These are phyloP conservation scores for Fusarium bactridioides DNA, from an alignment of 2,329 filamentous ascomycete species.

Conservation along the genomic window DNA sequence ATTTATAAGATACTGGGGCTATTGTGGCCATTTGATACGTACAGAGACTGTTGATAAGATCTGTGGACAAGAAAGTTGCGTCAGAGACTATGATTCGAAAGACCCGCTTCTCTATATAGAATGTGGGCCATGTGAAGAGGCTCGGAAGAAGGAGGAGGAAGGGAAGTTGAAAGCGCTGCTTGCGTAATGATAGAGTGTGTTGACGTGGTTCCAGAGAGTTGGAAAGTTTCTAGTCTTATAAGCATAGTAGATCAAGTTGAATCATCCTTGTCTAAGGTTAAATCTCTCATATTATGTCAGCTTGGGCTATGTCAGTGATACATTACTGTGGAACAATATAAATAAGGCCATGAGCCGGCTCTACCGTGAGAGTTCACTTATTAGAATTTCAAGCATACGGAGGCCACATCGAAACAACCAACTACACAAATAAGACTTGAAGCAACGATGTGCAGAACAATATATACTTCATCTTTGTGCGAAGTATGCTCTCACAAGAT, in stretches of 20 bases:
- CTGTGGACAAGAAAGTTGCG: background rate
- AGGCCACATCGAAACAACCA: accelerated
- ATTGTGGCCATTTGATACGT: background rate
- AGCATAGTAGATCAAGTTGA: accelerated
- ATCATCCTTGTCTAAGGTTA: accelerated
- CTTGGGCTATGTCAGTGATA: background rate
- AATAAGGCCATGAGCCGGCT: accelerated
- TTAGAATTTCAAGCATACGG: accelerated
- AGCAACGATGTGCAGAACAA: background rate
- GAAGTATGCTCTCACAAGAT: background rate
- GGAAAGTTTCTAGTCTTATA: accelerated
- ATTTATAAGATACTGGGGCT: background rate
- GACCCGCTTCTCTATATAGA: background rate
- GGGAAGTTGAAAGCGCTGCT: background rate
- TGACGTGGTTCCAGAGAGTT: background rate
- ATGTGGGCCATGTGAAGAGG: background rate
- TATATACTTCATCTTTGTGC: background rate
- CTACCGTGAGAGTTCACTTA: accelerated
- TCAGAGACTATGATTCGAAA: background rate
- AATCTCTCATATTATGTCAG: accelerated
- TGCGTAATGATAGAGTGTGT: background rate
- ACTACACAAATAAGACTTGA: background rate
- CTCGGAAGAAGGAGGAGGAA: background rate
- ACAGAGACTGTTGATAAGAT: background rate
- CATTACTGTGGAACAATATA: background rate